These are phyloP conservation scores for Penicillium salamii DNA, from an alignment of 495 filamentous ascomycete species.

Conservation along the genomic window DNA sequence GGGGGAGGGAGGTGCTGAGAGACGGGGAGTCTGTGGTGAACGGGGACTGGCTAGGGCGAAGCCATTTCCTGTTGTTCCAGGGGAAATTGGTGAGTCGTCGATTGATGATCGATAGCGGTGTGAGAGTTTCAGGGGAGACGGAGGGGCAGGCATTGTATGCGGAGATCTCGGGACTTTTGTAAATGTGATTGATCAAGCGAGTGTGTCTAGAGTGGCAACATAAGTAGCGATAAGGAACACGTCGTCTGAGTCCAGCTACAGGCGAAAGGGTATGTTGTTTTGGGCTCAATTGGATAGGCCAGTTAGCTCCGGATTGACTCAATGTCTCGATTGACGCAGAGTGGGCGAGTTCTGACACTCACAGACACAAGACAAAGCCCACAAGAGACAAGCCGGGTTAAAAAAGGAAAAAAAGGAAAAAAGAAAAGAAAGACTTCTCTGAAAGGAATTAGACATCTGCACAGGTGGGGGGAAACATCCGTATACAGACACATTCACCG, in stretches of 20 bases:
- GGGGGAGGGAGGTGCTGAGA: constrained; percentile 60
- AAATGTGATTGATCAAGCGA: background rate
- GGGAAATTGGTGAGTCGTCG: constrained; percentile 53
- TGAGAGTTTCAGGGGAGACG: constrained; percentile 59
- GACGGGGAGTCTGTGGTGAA: constrained; percentile 43
- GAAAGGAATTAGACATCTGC: background rate
- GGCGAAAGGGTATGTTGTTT: background rate
- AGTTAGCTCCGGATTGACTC: constrained; percentile 1
- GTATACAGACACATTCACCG: background rate
- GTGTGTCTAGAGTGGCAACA: background rate
- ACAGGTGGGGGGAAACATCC: background rate
- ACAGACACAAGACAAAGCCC: background rate
- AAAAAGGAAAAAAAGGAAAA: background rate
- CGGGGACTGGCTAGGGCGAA: constrained; percentile 39
- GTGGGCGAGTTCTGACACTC: too few relatives aligned
- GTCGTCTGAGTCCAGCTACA: constrained; percentile 2
- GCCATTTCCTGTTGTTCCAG: constrained; percentile 33
- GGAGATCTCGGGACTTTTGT: constrained; percentile 5
- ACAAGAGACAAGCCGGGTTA: too few relatives aligned
- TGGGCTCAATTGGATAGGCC: background rate
- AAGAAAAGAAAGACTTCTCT: background rate
- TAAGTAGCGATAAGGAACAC: constrained; percentile 4
- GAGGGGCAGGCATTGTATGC: constrained; percentile 35
- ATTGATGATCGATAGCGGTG: constrained; percentile 63
- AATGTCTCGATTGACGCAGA: background rate